Conservation (phyloP, 805 yeast genomes). For the Lipomyces starkeyi region DNA sequence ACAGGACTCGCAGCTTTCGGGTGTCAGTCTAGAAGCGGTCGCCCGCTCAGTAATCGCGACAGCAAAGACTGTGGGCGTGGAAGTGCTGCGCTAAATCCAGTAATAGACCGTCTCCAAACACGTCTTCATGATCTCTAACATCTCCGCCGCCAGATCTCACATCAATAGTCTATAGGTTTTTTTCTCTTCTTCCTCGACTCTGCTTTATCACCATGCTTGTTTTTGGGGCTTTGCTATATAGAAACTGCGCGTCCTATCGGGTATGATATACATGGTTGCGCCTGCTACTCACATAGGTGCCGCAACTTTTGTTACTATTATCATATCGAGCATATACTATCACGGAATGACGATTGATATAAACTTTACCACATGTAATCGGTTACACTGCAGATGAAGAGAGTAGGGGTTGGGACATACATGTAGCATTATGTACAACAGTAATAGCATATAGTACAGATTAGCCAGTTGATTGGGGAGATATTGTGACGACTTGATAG, state of each 20-base stretch:
- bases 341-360: neutral
- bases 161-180: neutral
- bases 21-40: conserved; percentile 71
- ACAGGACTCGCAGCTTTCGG: conserved; percentile 73
- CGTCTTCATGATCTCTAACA: neutral
- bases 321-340: neutral
- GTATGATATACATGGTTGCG: neutral
- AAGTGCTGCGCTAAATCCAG: conserved; percentile 64
- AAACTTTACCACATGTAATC: neutral
- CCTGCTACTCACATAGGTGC: neutral
- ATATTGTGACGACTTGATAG: too few species aligned
- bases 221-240: neutral
- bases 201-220: neutral
- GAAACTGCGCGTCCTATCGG: neutral
- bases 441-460: neutral
- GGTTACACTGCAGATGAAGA: neutral
- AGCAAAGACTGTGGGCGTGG: conserved; percentile 88
- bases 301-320: neutral
- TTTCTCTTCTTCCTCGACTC: neutral
- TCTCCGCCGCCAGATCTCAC: neutral
- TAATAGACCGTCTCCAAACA: neutral
- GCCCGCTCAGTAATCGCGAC: conserved; percentile 84
- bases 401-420: neutral
- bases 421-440: neutral
- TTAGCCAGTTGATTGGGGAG: too few species aligned